Evolutionary conservation across 2,329 filamentous ascomycete genomes (phyloP).

Genomic region (Cucurbitaria berberidis): DNA sequence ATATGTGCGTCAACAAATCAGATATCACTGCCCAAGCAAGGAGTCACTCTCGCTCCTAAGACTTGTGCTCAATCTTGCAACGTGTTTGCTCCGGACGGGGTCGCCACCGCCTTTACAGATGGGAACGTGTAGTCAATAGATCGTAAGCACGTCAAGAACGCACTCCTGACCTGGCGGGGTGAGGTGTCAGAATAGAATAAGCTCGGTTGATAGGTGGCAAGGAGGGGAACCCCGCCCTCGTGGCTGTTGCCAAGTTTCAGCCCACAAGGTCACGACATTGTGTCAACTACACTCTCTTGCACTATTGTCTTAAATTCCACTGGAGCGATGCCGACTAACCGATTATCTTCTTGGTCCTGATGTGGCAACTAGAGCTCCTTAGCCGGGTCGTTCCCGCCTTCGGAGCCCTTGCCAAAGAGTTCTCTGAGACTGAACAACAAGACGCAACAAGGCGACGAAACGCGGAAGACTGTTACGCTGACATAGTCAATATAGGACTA

Average conservation of each 20-base stretch:
- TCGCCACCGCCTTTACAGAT: neutral
- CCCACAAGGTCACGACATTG: neutral
- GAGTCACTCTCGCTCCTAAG: too few relatives aligned
- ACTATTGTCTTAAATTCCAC: neutral
- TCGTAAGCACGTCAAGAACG: neutral
- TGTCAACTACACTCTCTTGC: neutral
- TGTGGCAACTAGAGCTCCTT: constrained; percentile 7
- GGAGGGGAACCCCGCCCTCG: neutral
- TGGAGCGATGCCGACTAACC: neutral
- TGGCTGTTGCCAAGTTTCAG: neutral
- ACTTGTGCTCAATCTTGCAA: neutral
- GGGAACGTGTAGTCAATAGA: neutral
- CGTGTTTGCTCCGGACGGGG: neutral
- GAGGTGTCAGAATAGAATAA: neutral
- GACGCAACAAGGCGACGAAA: neutral
- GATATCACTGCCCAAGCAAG: too few relatives aligned
- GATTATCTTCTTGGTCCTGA: neutral
- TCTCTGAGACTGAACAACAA: neutral
- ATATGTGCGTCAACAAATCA: too few relatives aligned
- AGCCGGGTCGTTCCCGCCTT: constrained; percentile 7
- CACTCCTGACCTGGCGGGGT: neutral
- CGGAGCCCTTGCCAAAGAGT: constrained; percentile 1
- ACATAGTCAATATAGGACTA: neutral
- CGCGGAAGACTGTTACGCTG: neutral
- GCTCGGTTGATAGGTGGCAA: neutral